Percentiles rank a stretch among this genome's conserved stretches.
phyloP scores from a whole-genome alignment of 2,329 filamentous ascomycete genomes.

The Rhynchosporium graminicola region DNA sequence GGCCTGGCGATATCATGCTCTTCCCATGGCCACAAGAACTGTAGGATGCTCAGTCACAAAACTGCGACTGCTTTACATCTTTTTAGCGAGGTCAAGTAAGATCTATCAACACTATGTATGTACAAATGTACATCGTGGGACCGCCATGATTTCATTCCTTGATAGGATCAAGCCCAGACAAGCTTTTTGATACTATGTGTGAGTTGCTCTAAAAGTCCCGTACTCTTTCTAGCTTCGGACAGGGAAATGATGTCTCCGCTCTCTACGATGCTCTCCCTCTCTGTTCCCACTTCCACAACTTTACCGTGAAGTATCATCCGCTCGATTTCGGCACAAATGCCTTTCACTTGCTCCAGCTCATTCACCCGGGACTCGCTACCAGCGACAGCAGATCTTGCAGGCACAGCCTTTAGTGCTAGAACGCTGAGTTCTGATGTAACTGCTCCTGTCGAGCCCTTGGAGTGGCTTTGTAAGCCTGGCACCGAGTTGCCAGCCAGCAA shows the following conservation, averaged over 20 bases:
- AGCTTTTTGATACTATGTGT: slow-evolving; percentile 91
- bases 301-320: slow-evolving; percentile 58
- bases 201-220: slow-evolving; percentile 81
- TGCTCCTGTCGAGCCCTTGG: slow-evolving; percentile 27
- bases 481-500: slow-evolving; percentile 22
- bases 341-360: slow-evolving; percentile 40
- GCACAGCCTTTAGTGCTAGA: slow-evolving; percentile 58
- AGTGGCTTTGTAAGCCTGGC: slow-evolving; percentile 16
- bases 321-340: slow-evolving; percentile 76
- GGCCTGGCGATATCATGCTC: no score
- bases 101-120: neutral
- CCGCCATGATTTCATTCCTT: no score
- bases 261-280: slow-evolving; percentile 51
- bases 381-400: slow-evolving; percentile 46
- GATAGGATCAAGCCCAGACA: slow-evolving; percentile 63
- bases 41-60: no score
- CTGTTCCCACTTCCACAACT: slow-evolving; percentile 40
- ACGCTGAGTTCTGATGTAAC: slow-evolving; percentile 38
- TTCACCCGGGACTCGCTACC: slow-evolving; percentile 28
- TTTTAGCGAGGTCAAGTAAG: no score
- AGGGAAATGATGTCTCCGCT: slow-evolving; percentile 76
- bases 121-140: neutral
- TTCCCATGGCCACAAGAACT: no score
- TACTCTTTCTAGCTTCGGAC: slow-evolving; percentile 82
- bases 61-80: no score